Base-by-base conservation (phyloP, 2,329 filamentous ascomycete species). In the Fusarium staphyleae region DNA sequence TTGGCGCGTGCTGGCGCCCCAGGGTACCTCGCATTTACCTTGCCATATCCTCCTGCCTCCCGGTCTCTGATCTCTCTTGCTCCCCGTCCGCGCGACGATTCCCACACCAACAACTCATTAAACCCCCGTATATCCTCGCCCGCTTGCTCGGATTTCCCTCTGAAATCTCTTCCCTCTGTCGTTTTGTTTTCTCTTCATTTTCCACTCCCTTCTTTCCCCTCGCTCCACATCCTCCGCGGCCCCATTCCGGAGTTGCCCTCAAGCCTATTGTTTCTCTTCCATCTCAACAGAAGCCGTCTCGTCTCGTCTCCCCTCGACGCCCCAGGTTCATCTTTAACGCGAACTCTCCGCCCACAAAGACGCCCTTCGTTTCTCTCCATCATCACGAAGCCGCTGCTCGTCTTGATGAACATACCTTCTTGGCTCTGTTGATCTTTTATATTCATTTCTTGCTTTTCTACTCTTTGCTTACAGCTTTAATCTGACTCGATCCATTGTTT, bases 381-480 rank as follows among this genome's bases (percentile, higher is more conserved):
- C 63, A 52, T 55, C 48, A 63, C 62, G 65, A 62, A 60, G 62
- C 48, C 50, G 61, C 58, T 63, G 64, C 40, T 50, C 35, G 53
- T 56, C 57, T 69, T 66, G 64, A 69, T 60, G 65, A 65, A 56
- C 62, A 60, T 61, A 59, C 54, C 48, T 56, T 50, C 48, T 60
- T 47, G 64, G 62, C 52, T 55, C 59, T 65, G 60, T 67, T 67
- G 61, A 69, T 65, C 65, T 59, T 58, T 68, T 66, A 62, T 63
- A 53, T 67, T 66, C 63, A 33, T 47, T 57, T 59, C 62, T 60
- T 66, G 43, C 56, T 63, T 62, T 62, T 69, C 68, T 61, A 67
- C 74, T 70, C 74, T 77, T 77, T 74, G 73, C 66, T 71, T 74
- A 72, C 72, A 72, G 68, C 70, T 73, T 73, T 76, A 75, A 75